phyloP scores from a whole-genome alignment of 2,329 filamentous ascomycete genomes.

The Cytospora mali region DNA sequence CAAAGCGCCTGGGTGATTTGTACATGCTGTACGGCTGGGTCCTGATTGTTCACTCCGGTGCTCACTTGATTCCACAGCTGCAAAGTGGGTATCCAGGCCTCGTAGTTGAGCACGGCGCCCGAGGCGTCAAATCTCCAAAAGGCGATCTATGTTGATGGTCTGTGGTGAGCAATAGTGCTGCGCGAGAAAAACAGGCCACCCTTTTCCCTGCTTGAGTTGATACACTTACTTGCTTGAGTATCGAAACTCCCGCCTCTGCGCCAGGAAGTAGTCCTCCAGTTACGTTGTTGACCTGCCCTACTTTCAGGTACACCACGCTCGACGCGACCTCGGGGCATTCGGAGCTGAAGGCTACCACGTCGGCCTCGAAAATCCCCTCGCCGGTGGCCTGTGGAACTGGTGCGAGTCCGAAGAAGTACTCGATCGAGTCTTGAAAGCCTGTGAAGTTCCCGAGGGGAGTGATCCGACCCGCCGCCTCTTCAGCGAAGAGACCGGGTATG shows the following conservation, averaged over 20 bases:
- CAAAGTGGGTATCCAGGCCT: conserved; percentile 48
- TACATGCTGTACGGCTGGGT: conserved; percentile 35
- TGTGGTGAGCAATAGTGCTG: neutral
- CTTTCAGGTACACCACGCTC: conserved; percentile 42
- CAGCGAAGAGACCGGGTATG: conserved; percentile 39
- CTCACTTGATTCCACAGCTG: conserved; percentile 40
- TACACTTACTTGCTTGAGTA: conserved; percentile 38
- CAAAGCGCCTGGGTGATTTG: neutral
- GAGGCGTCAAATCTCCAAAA: conserved; percentile 51
- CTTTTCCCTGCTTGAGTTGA: neutral
- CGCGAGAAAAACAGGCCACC: neutral
- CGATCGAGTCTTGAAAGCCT: conserved; percentile 45
- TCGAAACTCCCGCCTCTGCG: conserved; percentile 35
- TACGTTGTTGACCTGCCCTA: conserved; percentile 36
- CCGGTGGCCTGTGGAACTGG: conserved; percentile 37
- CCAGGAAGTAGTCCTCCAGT: neutral
- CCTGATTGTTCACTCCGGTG: conserved; percentile 34
- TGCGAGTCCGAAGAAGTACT: conserved; percentile 49
- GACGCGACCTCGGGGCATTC: conserved; percentile 41
- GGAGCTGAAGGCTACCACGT: conserved; percentile 40
- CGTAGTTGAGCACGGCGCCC: conserved; percentile 46
- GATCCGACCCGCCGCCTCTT: conserved; percentile 43
- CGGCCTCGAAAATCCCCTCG: conserved; percentile 37
- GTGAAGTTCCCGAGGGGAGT: conserved; percentile 46
- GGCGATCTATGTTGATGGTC: conserved; percentile 35